phyloP scores from a whole-genome alignment of 2,329 filamentous ascomycete species.

The Colletotrichum zoysiae region DNA sequence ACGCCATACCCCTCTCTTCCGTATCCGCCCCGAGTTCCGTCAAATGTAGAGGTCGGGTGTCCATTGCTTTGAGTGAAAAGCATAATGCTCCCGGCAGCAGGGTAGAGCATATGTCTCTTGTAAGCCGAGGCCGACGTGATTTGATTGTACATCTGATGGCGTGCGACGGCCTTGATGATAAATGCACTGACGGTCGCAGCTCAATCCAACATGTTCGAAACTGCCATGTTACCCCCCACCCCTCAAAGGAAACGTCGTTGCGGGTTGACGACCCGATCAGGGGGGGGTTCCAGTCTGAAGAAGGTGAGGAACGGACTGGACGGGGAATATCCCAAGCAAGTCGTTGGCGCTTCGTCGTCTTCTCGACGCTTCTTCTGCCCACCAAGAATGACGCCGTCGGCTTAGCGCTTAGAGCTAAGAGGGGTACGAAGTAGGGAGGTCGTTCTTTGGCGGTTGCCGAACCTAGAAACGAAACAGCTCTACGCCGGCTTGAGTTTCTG shows the following conservation, averaged over 20 bases:
- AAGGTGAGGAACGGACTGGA: background rate
- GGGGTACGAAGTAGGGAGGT: conserved; percentile 12
- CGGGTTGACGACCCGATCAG: background rate
- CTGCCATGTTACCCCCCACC: background rate
- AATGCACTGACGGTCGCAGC: background rate
- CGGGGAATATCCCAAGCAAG: background rate
- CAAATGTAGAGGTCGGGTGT: conserved; percentile 23
- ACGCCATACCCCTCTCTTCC: background rate
- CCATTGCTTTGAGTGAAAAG: conserved; percentile 10
- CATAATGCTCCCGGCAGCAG: conserved; percentile 6
- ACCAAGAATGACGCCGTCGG: conserved; percentile 20
- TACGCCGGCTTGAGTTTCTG: conserved; percentile 5
- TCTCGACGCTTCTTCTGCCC: conserved; percentile 37
- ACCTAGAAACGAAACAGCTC: conserved; percentile 27
- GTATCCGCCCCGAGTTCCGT: conserved; percentile 12
- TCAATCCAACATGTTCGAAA: background rate
- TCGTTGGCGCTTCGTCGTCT: conserved; percentile 13
- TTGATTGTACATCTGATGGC: background rate
- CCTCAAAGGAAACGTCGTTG: background rate
- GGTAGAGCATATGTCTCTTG: conserved; percentile 11
- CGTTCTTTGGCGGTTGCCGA: conserved; percentile 37
- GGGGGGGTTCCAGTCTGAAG: background rate
- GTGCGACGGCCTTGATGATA: background rate
- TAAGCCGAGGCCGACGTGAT: background rate
- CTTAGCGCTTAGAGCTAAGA: conserved; percentile 7